These are phyloP conservation scores for Musa beccarii DNA, from an alignment of 176 grass and related monocot species.

Conservation along the genomic window DNA sequence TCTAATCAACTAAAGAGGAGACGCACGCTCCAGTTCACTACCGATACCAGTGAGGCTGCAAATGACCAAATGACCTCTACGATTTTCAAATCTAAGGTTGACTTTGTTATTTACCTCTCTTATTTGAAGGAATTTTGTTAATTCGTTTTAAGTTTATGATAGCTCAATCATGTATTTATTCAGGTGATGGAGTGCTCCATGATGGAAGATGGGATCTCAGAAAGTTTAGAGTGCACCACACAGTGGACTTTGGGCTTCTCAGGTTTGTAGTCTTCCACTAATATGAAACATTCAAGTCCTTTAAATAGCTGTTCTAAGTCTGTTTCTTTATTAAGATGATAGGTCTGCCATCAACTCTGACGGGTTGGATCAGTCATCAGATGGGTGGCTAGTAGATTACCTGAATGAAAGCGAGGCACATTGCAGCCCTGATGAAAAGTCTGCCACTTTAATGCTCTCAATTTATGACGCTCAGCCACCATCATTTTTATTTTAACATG, in stretches of 20 bases:
- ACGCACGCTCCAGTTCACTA: slow-evolving; percentile 84
- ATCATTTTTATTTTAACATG: background rate
- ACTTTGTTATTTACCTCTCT: background rate
- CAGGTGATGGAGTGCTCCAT: slow-evolving; percentile 42
- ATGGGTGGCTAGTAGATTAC: slow-evolving; percentile 66
- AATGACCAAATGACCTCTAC: background rate
- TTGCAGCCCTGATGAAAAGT: slow-evolving; percentile 50
- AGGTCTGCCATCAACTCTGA: slow-evolving; percentile 47
- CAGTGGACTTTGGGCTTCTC: slow-evolving; percentile 53
- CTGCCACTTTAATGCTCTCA: slow-evolving; percentile 7
- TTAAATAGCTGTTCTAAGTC: background rate
- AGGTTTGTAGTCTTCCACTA: slow-evolving; percentile 26
- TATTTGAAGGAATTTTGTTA: background rate
- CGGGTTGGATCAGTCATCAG: slow-evolving; percentile 52
- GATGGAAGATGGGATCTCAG: slow-evolving; percentile 51
- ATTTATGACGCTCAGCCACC: background rate
- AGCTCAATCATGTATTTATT: slow-evolving; percentile 16
- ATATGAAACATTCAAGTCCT: background rate
- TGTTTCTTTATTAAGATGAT: slow-evolving; percentile 33
- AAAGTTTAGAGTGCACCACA: slow-evolving; percentile 36
- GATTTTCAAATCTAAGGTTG: slow-evolving; percentile 6
- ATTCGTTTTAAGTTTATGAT: background rate
- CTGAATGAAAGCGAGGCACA: slow-evolving; percentile 40
- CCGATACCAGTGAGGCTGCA: slow-evolving; percentile 46
- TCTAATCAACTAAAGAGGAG: slow-evolving; percentile 72